Conservation (phyloP, 805 yeast genomes). For the Candida loeiensis region DNA sequence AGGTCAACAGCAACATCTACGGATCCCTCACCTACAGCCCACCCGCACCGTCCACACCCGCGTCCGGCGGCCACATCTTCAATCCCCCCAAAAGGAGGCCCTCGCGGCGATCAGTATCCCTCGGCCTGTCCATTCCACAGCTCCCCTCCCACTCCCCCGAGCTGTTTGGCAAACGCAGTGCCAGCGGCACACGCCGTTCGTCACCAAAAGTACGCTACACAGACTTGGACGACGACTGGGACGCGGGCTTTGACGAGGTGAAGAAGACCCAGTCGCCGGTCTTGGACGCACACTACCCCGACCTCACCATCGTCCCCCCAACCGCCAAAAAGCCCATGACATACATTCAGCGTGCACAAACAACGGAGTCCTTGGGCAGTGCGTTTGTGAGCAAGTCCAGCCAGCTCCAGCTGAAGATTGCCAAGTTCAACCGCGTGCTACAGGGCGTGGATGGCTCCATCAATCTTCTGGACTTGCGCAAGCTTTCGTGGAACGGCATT, state of each 20-base stretch:
- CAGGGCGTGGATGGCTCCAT: constrained; percentile 36
- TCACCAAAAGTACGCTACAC: constrained; percentile 39
- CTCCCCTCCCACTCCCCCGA: constrained; percentile 7
- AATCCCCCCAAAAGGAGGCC: constrained; percentile 16
- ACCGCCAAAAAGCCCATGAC: constrained; percentile 34
- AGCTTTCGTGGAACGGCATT: constrained; percentile 91
- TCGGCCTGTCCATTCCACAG: constrained; percentile 16
- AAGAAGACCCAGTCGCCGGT: constrained; percentile 21
- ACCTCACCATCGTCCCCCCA: constrained; percentile 25
- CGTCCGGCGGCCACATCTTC: constrained; percentile 4
- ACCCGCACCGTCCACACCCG: not conserved
- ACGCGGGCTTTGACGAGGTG: constrained; percentile 56
- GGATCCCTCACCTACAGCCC: constrained; percentile 29
- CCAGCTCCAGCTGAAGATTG: constrained; percentile 58
- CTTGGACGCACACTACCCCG: constrained; percentile 38
- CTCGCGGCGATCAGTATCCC: constrained; percentile 16
- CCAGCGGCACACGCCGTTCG: constrained; percentile 4
- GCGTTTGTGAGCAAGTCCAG: constrained; percentile 43
- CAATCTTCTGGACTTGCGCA: constrained; percentile 65
- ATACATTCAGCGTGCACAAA: constrained; percentile 30
- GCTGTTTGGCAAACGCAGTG: constrained; percentile 9
- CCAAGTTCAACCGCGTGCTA: constrained; percentile 63
- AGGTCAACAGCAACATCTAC: constrained; percentile 36
- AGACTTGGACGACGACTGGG: constrained; percentile 92
- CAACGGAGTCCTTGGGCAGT: constrained; percentile 13